Evolutionary conservation across 164 flowering plant species (phyloP).

Genomic region (Stephania japonica): DNA sequence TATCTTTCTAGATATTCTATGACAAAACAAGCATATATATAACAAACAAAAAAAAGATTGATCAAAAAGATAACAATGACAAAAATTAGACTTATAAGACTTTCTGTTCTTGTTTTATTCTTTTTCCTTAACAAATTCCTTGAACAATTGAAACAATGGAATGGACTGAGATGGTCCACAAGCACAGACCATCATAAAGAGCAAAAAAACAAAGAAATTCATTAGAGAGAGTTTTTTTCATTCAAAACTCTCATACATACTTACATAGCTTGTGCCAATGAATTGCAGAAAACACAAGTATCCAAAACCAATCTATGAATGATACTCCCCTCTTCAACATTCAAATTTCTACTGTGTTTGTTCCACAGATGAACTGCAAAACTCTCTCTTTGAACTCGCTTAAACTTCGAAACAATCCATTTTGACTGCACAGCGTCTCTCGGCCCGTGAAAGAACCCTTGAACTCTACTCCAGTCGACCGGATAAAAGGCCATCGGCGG

Average conservation of each 20-base stretch:
- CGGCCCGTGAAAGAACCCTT: slow-evolving; percentile 44
- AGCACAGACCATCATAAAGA: slow-evolving; percentile 7
- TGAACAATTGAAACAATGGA: neutral
- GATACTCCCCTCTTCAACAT: slow-evolving; percentile 71
- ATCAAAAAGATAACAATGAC: neutral
- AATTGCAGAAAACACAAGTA: slow-evolving; percentile 48
- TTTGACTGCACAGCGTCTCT: slow-evolving; percentile 26
- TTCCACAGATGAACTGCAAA: slow-evolving; percentile 86
- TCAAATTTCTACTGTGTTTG: slow-evolving; percentile 48
- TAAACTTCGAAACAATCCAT: slow-evolving; percentile 49
- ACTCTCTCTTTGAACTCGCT: slow-evolving; percentile 37
- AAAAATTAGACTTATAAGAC: slow-evolving; percentile 5
- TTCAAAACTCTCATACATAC: slow-evolving; percentile 6
- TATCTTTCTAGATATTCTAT: neutral
- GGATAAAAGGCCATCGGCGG: slow-evolving; percentile 80
- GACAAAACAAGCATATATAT: neutral
- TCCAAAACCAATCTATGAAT: slow-evolving; percentile 31
- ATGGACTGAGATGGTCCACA: slow-evolving; percentile 21
- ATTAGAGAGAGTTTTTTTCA: neutral
- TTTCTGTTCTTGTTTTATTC: slow-evolving; percentile 7
- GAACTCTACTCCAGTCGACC: slow-evolving; percentile 63
- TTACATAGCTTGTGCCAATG: slow-evolving; percentile 22
- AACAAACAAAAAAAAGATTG: neutral
- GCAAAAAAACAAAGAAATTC: neutral
- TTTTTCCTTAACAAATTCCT: neutral